A percentile compares a stretch with the other conserved stretches of the same genome.
phyloP scores from a whole-genome alignment of 164 flowering plant genomes.

The Umbellularia californica region DNA sequence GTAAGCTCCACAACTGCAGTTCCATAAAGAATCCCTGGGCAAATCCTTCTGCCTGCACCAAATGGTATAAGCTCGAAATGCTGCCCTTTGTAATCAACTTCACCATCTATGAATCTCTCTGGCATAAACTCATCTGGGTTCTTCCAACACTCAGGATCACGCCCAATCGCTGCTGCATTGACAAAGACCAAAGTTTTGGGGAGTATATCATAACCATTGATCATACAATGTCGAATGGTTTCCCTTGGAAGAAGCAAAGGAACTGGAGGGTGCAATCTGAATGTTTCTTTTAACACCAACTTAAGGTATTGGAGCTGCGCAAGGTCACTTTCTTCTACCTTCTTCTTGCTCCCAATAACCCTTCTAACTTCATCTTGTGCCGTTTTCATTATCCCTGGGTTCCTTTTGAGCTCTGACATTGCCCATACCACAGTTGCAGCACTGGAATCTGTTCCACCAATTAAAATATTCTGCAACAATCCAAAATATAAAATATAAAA shows the following conservation, averaged over 20 bases:
- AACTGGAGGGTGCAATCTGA: neutral
- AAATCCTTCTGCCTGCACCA: constrained; percentile 3
- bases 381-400: neutral
- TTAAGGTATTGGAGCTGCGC: neutral
- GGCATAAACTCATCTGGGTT: constrained; percentile 3
- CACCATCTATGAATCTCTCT: neutral
- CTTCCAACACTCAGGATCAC: constrained; percentile 3
- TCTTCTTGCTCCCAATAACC: neutral
- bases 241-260: constrained; percentile 2
- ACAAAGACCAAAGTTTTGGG: constrained; percentile 1
- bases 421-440: neutral
- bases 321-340: constrained; percentile 5
- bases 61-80: constrained; percentile 3
- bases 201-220: neutral
- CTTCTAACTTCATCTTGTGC: constrained; percentile 4
- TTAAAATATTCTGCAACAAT: neutral
- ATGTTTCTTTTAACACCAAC: neutral
- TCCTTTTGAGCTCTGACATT: constrained; percentile 4
- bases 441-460: constrained; percentile 3
- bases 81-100: neutral
- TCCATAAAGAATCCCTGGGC: constrained; percentile 3
- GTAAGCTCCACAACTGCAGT: neutral
- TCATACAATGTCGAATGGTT: neutral
- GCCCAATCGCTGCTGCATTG: neutral
- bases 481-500: neutral